Evolutionary conservation across 1,284 basidiomycete species (phyloP).

Genomic region (Amylostereum chailletii): DNA sequence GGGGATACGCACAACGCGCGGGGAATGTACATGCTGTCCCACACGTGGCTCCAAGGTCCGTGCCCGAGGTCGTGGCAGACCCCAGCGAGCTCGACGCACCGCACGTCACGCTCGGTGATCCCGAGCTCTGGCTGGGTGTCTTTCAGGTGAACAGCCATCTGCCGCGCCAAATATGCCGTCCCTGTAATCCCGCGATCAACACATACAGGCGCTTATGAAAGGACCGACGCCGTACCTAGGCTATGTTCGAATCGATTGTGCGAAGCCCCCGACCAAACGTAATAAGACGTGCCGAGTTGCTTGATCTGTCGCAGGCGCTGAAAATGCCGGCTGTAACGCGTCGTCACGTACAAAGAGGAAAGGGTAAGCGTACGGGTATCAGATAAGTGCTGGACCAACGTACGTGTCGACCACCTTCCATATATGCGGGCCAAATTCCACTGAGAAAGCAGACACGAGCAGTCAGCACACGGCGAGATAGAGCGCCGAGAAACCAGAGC

Average conservation of each 20-base stretch:
- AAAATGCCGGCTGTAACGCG: slow-evolving; percentile 49
- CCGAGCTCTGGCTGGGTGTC: slow-evolving; percentile 50
- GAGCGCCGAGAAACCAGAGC: too few species aligned
- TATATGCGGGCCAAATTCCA: slow-evolving; percentile 14
- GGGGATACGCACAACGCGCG: slow-evolving; percentile 35
- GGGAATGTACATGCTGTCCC: slow-evolving; percentile 61
- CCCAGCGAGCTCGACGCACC: slow-evolving; percentile 62
- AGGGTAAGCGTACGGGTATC: background rate
- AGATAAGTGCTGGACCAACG: slow-evolving; percentile 6
- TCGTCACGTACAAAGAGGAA: background rate
- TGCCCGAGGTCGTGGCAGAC: slow-evolving; percentile 69
- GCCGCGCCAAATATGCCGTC: slow-evolving; percentile 50
- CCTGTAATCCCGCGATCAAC: background rate
- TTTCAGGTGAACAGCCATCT: slow-evolving; percentile 48
- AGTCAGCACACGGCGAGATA: too few species aligned
- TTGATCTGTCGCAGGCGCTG: slow-evolving; percentile 68
- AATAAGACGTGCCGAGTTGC: slow-evolving; percentile 67
- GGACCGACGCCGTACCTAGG: slow-evolving; percentile 38
- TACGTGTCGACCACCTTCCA: slow-evolving; percentile 36
- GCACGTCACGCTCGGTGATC: slow-evolving; percentile 59
- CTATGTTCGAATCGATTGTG: slow-evolving; percentile 78
- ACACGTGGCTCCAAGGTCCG: slow-evolving; percentile 70
- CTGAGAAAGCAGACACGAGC: background rate
- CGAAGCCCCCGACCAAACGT: slow-evolving; percentile 66
- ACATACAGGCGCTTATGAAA: slow-evolving; percentile 33